phyloP scores from a whole-genome alignment of 306 rosid species.

The Ziziphus jujuba region DNA sequence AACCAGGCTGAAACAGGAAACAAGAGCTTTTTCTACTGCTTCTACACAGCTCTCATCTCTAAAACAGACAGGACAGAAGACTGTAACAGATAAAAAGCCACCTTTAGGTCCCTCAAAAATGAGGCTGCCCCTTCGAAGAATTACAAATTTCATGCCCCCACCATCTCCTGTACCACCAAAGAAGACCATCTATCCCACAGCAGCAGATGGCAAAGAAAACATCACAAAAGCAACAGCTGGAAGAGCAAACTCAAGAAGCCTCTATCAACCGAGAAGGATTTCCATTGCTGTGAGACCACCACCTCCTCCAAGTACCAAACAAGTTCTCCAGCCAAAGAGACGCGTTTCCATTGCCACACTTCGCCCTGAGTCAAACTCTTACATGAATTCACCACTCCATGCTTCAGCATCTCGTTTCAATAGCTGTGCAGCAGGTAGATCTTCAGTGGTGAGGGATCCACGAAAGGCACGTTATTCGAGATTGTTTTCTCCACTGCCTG shows the following conservation, averaged over 20 bases:
- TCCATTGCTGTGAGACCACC: conserved; percentile 74
- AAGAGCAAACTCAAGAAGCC: conserved; percentile 31
- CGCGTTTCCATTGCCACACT: conserved; percentile 74
- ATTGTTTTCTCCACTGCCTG: conserved; percentile 71
- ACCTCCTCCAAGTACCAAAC: conserved; percentile 33
- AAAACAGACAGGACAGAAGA: conserved; percentile 36
- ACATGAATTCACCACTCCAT: conserved; percentile 66
- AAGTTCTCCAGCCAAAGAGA: conserved; percentile 74
- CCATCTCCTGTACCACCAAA: conserved; percentile 52
- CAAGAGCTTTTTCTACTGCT: conserved; percentile 59
- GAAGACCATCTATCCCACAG: conserved; percentile 26
- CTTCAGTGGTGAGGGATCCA: conserved; percentile 45
- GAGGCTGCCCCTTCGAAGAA: conserved; percentile 72
- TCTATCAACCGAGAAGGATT: conserved; percentile 51
- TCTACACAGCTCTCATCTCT: conserved; percentile 49
- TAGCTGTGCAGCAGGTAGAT: conserved; percentile 36
- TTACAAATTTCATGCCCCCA: conserved; percentile 59
- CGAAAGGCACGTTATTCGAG: conserved; percentile 68
- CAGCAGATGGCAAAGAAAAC: conserved; percentile 74
- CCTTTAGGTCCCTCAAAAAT: conserved; percentile 71
- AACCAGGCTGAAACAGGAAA: conserved; percentile 74
- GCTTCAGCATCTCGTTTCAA: conserved; percentile 52
- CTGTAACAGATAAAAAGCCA: conserved; percentile 60
- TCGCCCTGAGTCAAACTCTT: conserved; percentile 56
- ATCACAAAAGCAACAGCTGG: conserved; percentile 33